Percentiles rank a stretch among this genome's conserved stretches.
These are phyloP conservation scores for Turritis glabra DNA, from an alignment of 345 rosid genomes.

Conservation along the genomic window DNA sequence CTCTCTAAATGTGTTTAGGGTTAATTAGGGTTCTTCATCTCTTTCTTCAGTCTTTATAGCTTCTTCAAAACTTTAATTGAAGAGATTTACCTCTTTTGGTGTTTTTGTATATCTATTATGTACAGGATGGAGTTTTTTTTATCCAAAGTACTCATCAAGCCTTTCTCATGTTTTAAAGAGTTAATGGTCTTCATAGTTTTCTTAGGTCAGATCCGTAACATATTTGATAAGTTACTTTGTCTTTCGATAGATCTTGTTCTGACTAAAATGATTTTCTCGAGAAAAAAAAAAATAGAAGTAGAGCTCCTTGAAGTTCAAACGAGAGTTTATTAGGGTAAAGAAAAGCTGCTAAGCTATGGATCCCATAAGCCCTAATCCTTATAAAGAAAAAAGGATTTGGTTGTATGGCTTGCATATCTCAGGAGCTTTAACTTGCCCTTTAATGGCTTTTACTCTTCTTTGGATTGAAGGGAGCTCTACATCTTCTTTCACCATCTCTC, in stretches of 20 bases:
- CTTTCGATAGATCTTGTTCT: background rate
- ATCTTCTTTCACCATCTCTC: slow-evolving; percentile 1
- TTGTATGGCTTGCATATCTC: slow-evolving; percentile 87
- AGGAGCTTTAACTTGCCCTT: slow-evolving; percentile 67
- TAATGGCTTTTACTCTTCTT: slow-evolving; percentile 54
- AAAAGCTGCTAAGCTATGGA: slow-evolving; percentile 90
- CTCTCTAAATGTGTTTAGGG: slow-evolving; percentile 6
- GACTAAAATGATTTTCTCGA: background rate
- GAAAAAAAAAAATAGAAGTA: slow-evolving; percentile 26
- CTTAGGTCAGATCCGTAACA: slow-evolving; percentile 3
- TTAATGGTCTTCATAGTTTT: background rate
- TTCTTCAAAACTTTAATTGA: background rate
- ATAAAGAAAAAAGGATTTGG: slow-evolving; percentile 40
- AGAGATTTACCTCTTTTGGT: background rate
- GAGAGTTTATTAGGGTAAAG: slow-evolving; percentile 60
- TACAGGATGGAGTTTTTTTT: background rate
- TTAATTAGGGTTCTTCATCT: slow-evolving; percentile 22
- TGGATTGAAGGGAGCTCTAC: slow-evolving; percentile 99
- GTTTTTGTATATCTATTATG: background rate
- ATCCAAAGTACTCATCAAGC: background rate
- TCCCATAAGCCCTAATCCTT: slow-evolving; percentile 65
- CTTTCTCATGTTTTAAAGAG: background rate
- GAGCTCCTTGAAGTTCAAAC: slow-evolving; percentile 97
- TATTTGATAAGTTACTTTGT: background rate
- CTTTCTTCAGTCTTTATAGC: background rate